phyloP scores from a whole-genome alignment of 2,329 filamentous ascomycete genomes.

The Aureobasidium sp. region DNA sequence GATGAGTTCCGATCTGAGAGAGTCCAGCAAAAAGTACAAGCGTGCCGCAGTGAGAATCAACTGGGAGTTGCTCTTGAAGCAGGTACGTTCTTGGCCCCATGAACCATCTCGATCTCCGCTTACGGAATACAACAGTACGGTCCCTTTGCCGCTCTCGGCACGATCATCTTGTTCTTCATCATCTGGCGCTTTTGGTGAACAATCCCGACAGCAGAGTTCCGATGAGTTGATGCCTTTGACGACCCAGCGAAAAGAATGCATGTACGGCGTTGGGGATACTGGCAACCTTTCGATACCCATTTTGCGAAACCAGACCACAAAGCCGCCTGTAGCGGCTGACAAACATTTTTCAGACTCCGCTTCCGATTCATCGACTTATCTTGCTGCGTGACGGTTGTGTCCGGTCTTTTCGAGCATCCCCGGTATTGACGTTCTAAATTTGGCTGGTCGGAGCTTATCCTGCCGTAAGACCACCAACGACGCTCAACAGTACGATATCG shows the following conservation, averaged over 20 bases:
- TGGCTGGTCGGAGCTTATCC: not conserved
- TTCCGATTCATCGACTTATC: not conserved
- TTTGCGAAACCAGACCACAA: not conserved
- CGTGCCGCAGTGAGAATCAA: conserved; percentile 92
- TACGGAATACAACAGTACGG: conserved; percentile 56
- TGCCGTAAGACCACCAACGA: not conserved
- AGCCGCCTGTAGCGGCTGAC: not conserved
- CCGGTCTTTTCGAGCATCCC: too few relatives aligned
- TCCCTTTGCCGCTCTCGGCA: conserved; percentile 69
- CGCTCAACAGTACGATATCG: not conserved
- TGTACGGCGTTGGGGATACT: not conserved
- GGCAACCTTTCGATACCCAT: conserved; percentile 5
- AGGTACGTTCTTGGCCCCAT: conserved; percentile 40
- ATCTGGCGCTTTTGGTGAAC: conserved; percentile 83
- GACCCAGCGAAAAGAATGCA: conserved; percentile 2
- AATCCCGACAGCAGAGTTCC: not conserved
- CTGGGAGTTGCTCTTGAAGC: conserved; percentile 92
- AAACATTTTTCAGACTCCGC: not conserved
- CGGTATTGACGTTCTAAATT: not conserved
- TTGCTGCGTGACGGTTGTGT: not conserved
- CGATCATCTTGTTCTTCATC: conserved; percentile 78
- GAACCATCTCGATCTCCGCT: not conserved
- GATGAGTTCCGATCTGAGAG: conserved; percentile 73
- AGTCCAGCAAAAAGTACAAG: conserved; percentile 91
- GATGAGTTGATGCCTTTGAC: conserved; percentile 8